Base-by-base conservation (phyloP, 805 yeast species). In the Cyberlindnera bimundalis region DNA sequence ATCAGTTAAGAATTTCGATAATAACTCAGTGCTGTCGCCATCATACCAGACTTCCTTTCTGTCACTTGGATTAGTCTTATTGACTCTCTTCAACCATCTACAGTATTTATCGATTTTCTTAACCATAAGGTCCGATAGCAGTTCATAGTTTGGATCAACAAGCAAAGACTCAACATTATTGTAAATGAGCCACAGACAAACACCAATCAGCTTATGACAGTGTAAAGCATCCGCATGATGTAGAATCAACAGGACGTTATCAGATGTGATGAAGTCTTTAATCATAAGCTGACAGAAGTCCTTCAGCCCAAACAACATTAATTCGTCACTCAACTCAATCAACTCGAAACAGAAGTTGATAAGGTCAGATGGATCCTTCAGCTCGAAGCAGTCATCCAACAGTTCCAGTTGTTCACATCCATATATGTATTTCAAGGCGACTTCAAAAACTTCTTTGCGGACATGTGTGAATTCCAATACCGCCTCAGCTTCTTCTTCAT, bases 131-230 rank as follows among this genome's bases (percentile, higher is more conserved):
- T 33, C 31, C 3, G 55, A 46, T 14, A 57, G 31, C 12, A 56
- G 24, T 25, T 47, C 47, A 33, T 52, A 56, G 25, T 39, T 41
- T n/a, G 52, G 42, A 34, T 57, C 59, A 39, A 78, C 73, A 25
- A 88, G 62, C 13, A 85, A 52, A 3, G 77, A 55, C 23, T 80
- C 88, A 40, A 84, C 62, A 56, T 87, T 86, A 47, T 75, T 70
- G 48, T 74, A 78, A 11, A 86, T 67, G 50, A 74, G 84, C 81
- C 87, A 80, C 19, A 81, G 64, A 55, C 95, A 77, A 39, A 76
- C 73, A 36, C 70, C 68, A 45, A 78, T 68, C 27, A 89, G 59
- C 48, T 80, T 75, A 11, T 61, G 57, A 6, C 88, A 84, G 16
- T 71, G 60, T 34, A 71, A 62, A 15, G 62, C 51, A 33, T 70